A percentile compares a stretch with the other conserved stretches of the same genome.
phyloP scores from a whole-genome alignment of 148 eudicot genomes.

The Rhododendron vialii region DNA sequence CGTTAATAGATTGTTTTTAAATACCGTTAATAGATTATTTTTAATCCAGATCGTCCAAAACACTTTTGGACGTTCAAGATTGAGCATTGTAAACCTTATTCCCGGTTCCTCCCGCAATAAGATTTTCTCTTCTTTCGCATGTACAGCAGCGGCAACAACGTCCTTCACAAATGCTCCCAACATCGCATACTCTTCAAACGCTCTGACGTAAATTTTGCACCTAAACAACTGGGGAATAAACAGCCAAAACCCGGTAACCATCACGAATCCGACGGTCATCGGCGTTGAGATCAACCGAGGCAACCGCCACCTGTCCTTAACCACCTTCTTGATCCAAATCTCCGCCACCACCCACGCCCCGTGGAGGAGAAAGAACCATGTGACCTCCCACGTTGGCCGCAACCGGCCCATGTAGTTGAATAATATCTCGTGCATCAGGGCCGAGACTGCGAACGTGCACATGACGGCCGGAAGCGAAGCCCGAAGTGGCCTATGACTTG shows the following conservation, averaged over 20 bases:
- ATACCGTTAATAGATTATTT: too few species aligned
- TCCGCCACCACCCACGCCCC: slow-evolving; percentile 38
- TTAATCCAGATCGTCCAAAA: too few species aligned
- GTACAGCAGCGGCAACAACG: neutral
- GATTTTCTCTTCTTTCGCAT: too few species aligned
- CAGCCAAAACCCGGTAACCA: slow-evolving; percentile 31
- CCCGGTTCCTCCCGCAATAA: too few species aligned
- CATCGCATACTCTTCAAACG: slow-evolving; percentile 24
- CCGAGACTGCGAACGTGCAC: slow-evolving; percentile 40
- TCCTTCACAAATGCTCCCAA: slow-evolving; percentile 21
- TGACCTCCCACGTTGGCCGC: slow-evolving; percentile 35
- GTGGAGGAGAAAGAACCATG: slow-evolving; percentile 43
- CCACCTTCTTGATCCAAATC: slow-evolving; percentile 22
- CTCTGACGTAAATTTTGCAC: slow-evolving; percentile 15
- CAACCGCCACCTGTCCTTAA: slow-evolving; percentile 13
- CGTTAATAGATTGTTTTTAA: too few species aligned
- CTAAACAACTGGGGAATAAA: slow-evolving; percentile 12
- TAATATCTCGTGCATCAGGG: slow-evolving; percentile 47
- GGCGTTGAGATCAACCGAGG: slow-evolving; percentile 20
- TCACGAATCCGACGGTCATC: slow-evolving; percentile 23
- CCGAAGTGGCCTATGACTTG: slow-evolving; percentile 20
- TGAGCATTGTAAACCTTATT: too few species aligned
- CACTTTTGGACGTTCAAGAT: too few species aligned
- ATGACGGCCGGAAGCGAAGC: slow-evolving; percentile 30
- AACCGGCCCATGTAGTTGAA: slow-evolving; percentile 35